Evolutionary conservation across 768 basidiomycete genomes (phyloP).

Genomic region (Suillus luteus): DNA sequence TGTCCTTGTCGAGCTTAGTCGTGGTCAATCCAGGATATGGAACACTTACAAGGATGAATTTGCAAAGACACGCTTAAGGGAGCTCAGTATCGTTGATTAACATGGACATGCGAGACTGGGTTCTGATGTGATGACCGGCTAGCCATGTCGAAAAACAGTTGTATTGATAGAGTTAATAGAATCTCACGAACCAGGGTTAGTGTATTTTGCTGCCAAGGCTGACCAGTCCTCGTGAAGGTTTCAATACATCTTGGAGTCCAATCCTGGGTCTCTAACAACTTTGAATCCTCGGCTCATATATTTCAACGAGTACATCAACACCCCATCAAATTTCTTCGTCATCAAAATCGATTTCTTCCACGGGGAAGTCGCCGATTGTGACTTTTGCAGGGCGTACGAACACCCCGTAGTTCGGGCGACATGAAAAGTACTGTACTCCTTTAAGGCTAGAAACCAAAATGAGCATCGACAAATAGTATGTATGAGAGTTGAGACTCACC

Average conservation of each 20-base stretch:
- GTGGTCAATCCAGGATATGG: constrained; percentile 71
- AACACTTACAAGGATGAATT: constrained; percentile 94
- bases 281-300: neutral
- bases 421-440: constrained; percentile 84
- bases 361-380: constrained; percentile 82
- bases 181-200: too few relatives aligned
- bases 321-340: constrained; percentile 63
- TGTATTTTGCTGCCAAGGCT: neutral
- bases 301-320: neutral
- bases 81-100: constrained; percentile 78
- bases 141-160: neutral
- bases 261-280: neutral
- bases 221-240: neutral
- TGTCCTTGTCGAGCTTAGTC: neutral
- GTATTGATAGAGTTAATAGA: neutral
- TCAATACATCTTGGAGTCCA: neutral
- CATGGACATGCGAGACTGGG: neutral
- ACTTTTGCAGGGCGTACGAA: constrained; percentile 88
- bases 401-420: constrained; percentile 73
- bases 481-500: constrained; percentile 53
- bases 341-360: constrained; percentile 74
- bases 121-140: neutral
- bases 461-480: neutral
- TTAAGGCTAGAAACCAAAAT: constrained; percentile 57
- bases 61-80: constrained; percentile 76